Evolutionary conservation across 208 protist species (phyloP), one percentile per base, ranked within the genome.

Genomic region (Wallacemonas collosoma): DNA sequence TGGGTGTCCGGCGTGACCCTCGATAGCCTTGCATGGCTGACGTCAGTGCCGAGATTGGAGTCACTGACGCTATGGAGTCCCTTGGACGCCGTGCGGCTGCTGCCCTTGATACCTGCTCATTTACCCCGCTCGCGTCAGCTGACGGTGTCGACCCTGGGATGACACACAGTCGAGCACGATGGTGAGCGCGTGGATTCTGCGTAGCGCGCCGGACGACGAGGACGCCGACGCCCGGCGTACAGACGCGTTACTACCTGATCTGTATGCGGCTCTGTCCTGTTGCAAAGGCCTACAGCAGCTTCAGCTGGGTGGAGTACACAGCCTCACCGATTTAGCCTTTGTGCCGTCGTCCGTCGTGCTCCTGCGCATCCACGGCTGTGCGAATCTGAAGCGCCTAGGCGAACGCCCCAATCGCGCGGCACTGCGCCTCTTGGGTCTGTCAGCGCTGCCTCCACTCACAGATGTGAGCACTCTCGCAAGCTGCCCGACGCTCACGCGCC

Each of bases 11-110:
- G 26, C 26, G 26, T 26, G 26, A 26, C 26, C 26, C 26, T 65
- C 41, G 43, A 65, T 26, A 39, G 36, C 12, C 50, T 44, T 41
- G 41, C 44, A 3, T 65, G 60, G 60, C 60, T 65, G 60, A 26
- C 3, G 41, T 15, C 38, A 17, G 17, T 38, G 41, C 44, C 36
- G 41, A 3, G 8, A 7, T 26, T 62, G 17, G 56, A 62, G 35
- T 62, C 56, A 4, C 14, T 62, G 56, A 38, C 56, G 6, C 56
- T 62, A 38, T 6, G 45, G 8, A 50, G 12, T 12, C 6, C 12
- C 12, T 50, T 50, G 45, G 45, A 50, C 45, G 45, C 45, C 45
- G 1, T 26, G 26, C 26, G 26, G 26, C 26, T 26, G 26, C 26
- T 26, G 26, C 26, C 26, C 26, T 26, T 26, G 26, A 26, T 26